Base-by-base conservation (phyloP, 1,139 yeast genomes). In the Zygosaccharomyces sapae region DNA sequence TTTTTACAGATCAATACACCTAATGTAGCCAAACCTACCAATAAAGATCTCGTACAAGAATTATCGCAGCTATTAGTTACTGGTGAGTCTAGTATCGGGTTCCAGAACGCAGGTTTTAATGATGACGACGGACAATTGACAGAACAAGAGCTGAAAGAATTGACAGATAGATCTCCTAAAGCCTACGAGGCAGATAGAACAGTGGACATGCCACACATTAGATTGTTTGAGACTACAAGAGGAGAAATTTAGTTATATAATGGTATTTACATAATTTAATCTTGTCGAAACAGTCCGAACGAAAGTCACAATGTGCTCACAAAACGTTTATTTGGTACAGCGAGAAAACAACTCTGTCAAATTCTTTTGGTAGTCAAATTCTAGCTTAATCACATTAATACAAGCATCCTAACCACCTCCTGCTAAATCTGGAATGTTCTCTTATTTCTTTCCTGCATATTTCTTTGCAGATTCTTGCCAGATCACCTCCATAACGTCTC, bases 101-200 rank as follows among this genome's bases (percentile, higher is more conserved):
- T 56, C 33, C 57, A 48, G 51, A 20, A 25, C 30, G 12, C 39
- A 24, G 55, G 40, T 19, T 10, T 30, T n/a, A 27, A 50, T 29
- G 47, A 43, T 10, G 55, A 49, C 1, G 62, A 59, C 33, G 61
- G 62, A 39, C 45, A 44, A 12, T 55, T 75, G 33, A 56, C 68
- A 1, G 62, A 64, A 0, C 68, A 59, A 1, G 90, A 83, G 55
- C 54, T 83, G 31, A 56, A 65, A 0, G 83, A 77, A 54, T 62
- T 85, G 48, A 62, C 79, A 47, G 85, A 82, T 62, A 68, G 90
- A 43, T 69, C 79, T 1, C 54, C 58, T 0, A 65, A 63, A 9
- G 77, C 83, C 22, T 83, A 80, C 62, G 53, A 50, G 27, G 45
- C 56, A 12, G 54, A 55, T 29, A 55, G 62, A 38, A 48, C 45